A percentile compares a stretch with the other conserved stretches of the same genome.
Evolutionary conservation across 2,329 filamentous ascomycete species (phyloP).

Genomic region (Fusarium lateritium): DNA sequence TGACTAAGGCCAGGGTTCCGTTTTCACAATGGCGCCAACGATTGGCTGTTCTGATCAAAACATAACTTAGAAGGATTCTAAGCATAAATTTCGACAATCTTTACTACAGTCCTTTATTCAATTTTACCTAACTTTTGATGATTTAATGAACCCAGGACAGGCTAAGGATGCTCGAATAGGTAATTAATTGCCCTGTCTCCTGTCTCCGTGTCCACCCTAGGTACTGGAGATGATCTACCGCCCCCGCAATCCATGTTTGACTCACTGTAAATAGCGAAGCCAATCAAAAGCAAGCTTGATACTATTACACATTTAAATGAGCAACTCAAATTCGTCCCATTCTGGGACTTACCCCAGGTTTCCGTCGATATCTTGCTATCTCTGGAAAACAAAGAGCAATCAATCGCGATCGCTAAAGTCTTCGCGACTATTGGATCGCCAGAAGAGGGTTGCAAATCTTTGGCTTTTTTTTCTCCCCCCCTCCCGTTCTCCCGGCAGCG

Average conservation of each 20-base stretch:
- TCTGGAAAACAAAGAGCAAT: slow-evolving; percentile 29
- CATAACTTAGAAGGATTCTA: background rate
- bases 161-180: slow-evolving; percentile 4
- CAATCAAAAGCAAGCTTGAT: slow-evolving; percentile 30
- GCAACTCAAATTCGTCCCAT: slow-evolving; percentile 40
- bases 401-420: slow-evolving; percentile 47
- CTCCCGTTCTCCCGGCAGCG: slow-evolving; percentile 29
- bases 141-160: background rate
- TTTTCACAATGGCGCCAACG: background rate
- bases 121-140: background rate
- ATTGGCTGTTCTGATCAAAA: background rate
- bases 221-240: slow-evolving; percentile 43
- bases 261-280: slow-evolving; percentile 17
- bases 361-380: slow-evolving; percentile 46
- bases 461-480: slow-evolving; percentile 25
- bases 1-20: slow-evolving; percentile 1
- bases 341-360: slow-evolving; percentile 46
- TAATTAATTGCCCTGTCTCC: slow-evolving; percentile 2
- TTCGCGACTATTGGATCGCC: slow-evolving; percentile 42
- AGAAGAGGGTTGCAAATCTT: slow-evolving; percentile 33
- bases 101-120: background rate
- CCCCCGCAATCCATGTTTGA: slow-evolving; percentile 45
- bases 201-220: slow-evolving; percentile 19
- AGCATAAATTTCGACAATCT: background rate
- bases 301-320: slow-evolving; percentile 46